Evolutionary conservation across 75 land plant genomes (phyloP), one percentile per base, ranked within the genome.

Genomic region (Larix kaempferi): DNA sequence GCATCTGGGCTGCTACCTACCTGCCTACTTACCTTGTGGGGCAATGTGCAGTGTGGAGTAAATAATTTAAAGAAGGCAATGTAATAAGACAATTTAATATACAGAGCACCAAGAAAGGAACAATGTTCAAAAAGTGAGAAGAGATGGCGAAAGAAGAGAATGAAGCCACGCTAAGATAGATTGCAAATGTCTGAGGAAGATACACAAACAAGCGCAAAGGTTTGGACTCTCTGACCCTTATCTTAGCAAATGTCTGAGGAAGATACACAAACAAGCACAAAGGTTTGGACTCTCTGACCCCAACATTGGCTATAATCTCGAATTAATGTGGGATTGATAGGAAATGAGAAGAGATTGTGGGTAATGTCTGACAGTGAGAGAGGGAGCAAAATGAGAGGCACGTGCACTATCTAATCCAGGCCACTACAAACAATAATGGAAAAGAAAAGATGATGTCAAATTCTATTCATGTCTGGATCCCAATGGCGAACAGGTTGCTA

Each of bases 191-290:
- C 73, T 41, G 73, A 17, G 1, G 23, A 69, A 69, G 73, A 69
- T 69, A 41, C 73, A 54, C 73, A 69, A 41, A 69, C n/a, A 41
- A 69, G 73, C 6, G 73, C 73, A 69, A 69, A 35, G 73, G n/a
- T n/a, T n/a, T n/a, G n/a, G n/a, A n/a, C n/a, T n/a, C n/a, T n/a
- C n/a, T 69, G 6, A 69, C n/a, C 73, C n/a, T n/a, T n/a, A n/a
- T n/a, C n/a, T n/a, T n/a, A n/a, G n/a, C n/a, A n/a, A n/a, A n/a
- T n/a, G n/a, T n/a, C n/a, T n/a, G n/a, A n/a, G n/a, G n/a, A n/a
- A n/a, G n/a, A n/a, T n/a, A n/a, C n/a, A n/a, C n/a, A n/a, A n/a
- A n/a, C n/a, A n/a, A n/a, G n/a, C n/a, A n/a, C n/a, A n/a, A n/a
- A 37, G 49, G 16, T 6, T 41, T 49, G 54, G 54, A 49, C 54